These are phyloP conservation scores for Austroboletus eburneus DNA, from an alignment of 768 basidiomycete species.

Conservation along the genomic window DNA sequence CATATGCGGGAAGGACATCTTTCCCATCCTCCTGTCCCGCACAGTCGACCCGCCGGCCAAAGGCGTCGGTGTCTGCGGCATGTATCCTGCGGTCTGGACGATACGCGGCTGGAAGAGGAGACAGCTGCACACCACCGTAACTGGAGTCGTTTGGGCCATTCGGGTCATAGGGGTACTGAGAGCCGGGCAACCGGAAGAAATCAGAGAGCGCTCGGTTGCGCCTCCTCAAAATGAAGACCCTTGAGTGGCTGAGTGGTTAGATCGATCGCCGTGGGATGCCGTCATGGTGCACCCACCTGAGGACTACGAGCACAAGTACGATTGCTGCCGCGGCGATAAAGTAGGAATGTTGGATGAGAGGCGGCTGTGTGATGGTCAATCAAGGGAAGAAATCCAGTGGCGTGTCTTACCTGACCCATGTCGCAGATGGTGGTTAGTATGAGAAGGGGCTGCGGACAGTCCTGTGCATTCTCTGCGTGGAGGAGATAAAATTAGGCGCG, in stretches of 20 bases:
- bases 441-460: conserved; percentile 1
- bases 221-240: conserved; percentile 22
- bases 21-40: conserved; percentile 38
- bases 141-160: background rate
- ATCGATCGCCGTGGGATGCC: background rate
- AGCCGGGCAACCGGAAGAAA: conserved; percentile 18
- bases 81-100: conserved; percentile 23
- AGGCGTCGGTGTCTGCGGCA: conserved; percentile 37
- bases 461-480: too few species aligned
- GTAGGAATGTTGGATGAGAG: conserved; percentile 21
- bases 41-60: conserved; percentile 37
- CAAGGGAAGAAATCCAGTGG: background rate
- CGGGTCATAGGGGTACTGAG: conserved; percentile 2
- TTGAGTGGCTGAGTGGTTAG: conserved; percentile 7
- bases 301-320: conserved; percentile 12
- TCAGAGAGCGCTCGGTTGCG: conserved; percentile 12
- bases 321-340: conserved; percentile 17
- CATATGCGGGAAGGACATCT: conserved; percentile 47
- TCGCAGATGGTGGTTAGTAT: conserved; percentile 8
- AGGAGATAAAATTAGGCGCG: too few species aligned
- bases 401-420: conserved; percentile 12
- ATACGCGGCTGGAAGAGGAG: conserved; percentile 20
- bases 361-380: conserved; percentile 6
- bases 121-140: conserved; percentile 13
- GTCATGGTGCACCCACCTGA: conserved; percentile 14